Evolutionary conservation across 768 basidiomycete genomes (phyloP), one percentile per base, ranked within the genome.

Genomic region (Cantharellus anzutake): DNA sequence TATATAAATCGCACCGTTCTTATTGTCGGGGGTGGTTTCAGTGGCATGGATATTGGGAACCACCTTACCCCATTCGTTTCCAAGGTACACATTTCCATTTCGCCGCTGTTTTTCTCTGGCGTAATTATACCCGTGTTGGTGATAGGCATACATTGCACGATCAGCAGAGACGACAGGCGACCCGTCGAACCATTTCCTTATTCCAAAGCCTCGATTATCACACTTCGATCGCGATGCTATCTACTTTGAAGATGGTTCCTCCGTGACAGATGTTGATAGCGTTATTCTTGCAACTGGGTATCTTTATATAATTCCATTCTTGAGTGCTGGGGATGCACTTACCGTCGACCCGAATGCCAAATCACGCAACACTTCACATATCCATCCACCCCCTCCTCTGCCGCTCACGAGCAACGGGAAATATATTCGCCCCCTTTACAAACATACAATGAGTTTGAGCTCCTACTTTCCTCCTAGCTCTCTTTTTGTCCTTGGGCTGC

Each of bases 231-330:
- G 65, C 3, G 63, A 72, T 5, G 70, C 70, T 2, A 66, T 80
- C 41, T 71, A 76, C 14, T 80, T 82, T 62, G 63, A 63, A 0
- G 79, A 81, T 64, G 76, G 74, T 11, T 73, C 75, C 0, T 60
- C 65, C 0, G 60, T 72, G 2, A 42, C 60, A 16, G 69, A 73
- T 44, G 72, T 77, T 38, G 76, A 80, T 60, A 64, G 71, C 3
- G 68, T 82, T 42, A 64, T 81, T 37, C 73, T 80, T 11, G 78
- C 69, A 0, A 81, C 79, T 0, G 80, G 81, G 4, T 82, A 82
- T 65, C 71, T 79, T 60, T 61, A 76, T 56, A 71, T 71, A 20
- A 70, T 79, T 4, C 80, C 79, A 0, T 81, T 81, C 73, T 67
- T 75, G 38, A 62, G 65, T 41, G 50, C 48, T 5, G 61, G 41